Base-by-base conservation (phyloP, 768 basidiomycete species). In the Asterophora parasitica region DNA sequence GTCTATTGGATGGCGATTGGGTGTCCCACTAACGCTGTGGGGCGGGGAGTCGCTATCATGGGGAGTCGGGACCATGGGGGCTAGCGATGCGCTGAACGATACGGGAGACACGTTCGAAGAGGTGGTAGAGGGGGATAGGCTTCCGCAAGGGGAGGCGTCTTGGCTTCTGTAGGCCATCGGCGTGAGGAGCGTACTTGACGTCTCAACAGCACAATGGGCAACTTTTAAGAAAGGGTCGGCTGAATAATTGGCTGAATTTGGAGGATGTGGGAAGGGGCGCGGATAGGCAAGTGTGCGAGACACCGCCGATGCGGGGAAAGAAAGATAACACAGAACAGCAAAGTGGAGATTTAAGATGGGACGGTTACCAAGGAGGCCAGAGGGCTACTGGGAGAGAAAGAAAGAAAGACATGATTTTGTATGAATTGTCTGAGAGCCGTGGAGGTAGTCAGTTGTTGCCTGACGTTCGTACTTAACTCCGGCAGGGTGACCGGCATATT, bases 81-180 rank as follows among this genome's bases (percentile, higher is more conserved):
- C 62, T 56, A 54, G 62, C 61, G 36, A 71, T 65, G 50, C 62
- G 58, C 66, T 49, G 44, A 65, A 58, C 13, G 73, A 66, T 51
- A 74, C 65, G 19, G 79, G 73, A 34, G 80, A 78, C 35, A 70
- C 67, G 57, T 70, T 72, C 42, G 70, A 65, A 15, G 70, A 67
- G 4, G 65, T 71, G 11, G 75, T 71, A 40, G 78, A 71, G 0
- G 76, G 62, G 15, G 76, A 77, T 44, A 65, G 70, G 51, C 78
- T 78, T 36, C 66, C 73, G 44, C 73, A 75, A 26, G 76, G 65
- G 36, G 78, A 76, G 36, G 76, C 68, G 46, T 66, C 69, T 15
- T 73, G 70, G 53, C 70, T 72, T 64, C 67, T 68, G 63, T 74
- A 72, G 47, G 78, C 75, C 81, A 82, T 81, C 57, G 54, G 58